A percentile compares a stretch with the other conserved stretches of the same genome.
Evolutionary conservation across 805 yeast genomes (phyloP).

Genomic region (Zygosaccharomyces lentus): DNA sequence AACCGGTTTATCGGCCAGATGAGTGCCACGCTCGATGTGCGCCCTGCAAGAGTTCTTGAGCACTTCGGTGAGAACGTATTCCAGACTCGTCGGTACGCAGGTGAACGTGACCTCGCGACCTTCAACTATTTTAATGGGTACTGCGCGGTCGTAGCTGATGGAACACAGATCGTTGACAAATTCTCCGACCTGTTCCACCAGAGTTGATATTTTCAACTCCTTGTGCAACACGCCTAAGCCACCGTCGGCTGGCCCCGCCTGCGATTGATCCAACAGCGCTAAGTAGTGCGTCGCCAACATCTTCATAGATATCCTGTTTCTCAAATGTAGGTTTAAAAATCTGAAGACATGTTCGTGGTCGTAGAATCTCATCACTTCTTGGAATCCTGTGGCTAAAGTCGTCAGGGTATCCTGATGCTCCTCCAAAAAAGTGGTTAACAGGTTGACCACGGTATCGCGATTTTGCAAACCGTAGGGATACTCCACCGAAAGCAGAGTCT

Average conservation of each 20-base stretch:
- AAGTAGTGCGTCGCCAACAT: constrained; percentile 83
- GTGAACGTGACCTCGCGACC: constrained; percentile 64
- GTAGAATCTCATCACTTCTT: constrained; percentile 51
- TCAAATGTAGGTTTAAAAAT: constrained; percentile 71
- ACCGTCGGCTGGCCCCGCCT: constrained; percentile 38
- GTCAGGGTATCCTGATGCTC: constrained; percentile 84
- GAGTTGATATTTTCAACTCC: constrained; percentile 56
- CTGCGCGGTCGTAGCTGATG: constrained; percentile 75
- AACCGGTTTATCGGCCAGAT: constrained; percentile 24
- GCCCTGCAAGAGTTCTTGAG: constrained; percentile 87
- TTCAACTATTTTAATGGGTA: constrained; percentile 53
- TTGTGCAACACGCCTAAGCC: constrained; percentile 66
- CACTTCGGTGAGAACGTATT: constrained; percentile 81
- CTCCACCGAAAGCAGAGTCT: constrained; percentile 42
- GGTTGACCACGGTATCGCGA: constrained; percentile 48
- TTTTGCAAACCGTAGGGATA: constrained; percentile 48
- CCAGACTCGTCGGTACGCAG: constrained; percentile 81
- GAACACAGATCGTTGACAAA: constrained; percentile 80
- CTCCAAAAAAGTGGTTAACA: constrained; percentile 58
- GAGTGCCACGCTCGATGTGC: constrained; percentile 59
- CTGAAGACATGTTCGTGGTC: constrained; percentile 47
- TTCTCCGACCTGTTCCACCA: constrained; percentile 60
- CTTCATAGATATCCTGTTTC: constrained; percentile 83
- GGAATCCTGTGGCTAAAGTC: constrained; percentile 74
- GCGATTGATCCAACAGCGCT: constrained; percentile 45